phyloP scores from a whole-genome alignment of 2,329 filamentous ascomycete genomes.

The Calonectria crousiana region DNA sequence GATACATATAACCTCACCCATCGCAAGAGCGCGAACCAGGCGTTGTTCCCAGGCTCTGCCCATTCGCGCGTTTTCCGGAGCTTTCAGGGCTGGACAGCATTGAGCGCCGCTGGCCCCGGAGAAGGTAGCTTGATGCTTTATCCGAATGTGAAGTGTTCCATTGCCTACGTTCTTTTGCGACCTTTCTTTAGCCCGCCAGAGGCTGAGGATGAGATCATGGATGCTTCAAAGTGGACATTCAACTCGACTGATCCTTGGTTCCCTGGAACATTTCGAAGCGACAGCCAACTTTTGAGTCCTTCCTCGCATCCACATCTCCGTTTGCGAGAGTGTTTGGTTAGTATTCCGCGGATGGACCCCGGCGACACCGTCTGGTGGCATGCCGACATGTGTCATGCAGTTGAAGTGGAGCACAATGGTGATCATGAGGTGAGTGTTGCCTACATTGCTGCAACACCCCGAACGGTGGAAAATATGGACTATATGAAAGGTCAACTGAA shows the following conservation, averaged over 20 bases:
- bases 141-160: constrained; percentile 8
- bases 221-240: constrained; percentile 6
- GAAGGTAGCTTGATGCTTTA: constrained; percentile 16
- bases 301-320: constrained; percentile 9
- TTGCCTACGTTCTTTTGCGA: constrained; percentile 7
- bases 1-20: constrained; percentile 3
- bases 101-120: neutral
- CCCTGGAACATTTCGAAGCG: neutral
- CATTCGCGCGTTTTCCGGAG: constrained; percentile 9
- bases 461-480: neutral
- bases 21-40: constrained; percentile 8
- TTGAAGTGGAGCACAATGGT: neutral
- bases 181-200: constrained; percentile 1
- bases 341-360: neutral
- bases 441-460: constrained; percentile 2
- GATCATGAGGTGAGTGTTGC: constrained; percentile 10
- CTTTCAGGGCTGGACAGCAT: constrained; percentile 15
- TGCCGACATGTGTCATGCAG: constrained; percentile 14
- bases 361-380: constrained; percentile 17
- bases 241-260: neutral
- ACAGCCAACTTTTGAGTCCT: neutral
- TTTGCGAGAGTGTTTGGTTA: constrained; percentile 1
- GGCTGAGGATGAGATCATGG: neutral
- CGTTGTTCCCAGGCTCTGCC: neutral
- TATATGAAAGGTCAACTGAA: constrained; percentile 5